Conservation (phyloP, 345 rosid genomes). For the Bretschneidera sinensis region DNA sequence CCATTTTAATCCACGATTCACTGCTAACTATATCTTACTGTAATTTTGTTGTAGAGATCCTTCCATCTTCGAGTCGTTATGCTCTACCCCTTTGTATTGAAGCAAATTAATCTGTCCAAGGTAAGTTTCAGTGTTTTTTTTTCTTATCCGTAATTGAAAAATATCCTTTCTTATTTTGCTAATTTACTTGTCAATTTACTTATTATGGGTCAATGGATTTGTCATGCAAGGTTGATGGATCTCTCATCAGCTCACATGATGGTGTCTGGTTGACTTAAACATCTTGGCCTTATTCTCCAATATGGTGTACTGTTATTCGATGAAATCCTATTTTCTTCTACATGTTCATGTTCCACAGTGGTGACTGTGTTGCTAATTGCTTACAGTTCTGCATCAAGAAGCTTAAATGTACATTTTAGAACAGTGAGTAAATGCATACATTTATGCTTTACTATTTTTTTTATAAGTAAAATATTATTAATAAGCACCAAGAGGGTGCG, state of each 20-base stretch:
- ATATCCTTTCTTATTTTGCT: neutral
- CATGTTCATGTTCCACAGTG: too few species aligned
- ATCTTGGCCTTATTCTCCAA: slow-evolving; percentile 1
- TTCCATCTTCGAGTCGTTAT: slow-evolving; percentile 35
- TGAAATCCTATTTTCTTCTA: neutral
- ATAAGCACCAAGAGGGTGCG: too few species aligned
- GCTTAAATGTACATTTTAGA: too few species aligned
- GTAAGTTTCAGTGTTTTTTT: slow-evolving; percentile 25
- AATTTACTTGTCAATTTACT: neutral
- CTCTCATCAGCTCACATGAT: slow-evolving; percentile 4
- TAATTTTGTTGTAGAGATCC: slow-evolving; percentile 27
- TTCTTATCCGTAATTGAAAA: neutral
- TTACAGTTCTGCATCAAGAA: too few species aligned
- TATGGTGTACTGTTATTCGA: neutral
- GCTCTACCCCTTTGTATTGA: slow-evolving; percentile 30
- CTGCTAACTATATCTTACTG: slow-evolving; percentile 5
- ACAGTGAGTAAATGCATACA: too few species aligned
- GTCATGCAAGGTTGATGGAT: slow-evolving; percentile 31
- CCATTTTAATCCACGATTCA: neutral
- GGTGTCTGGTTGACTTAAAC: slow-evolving; percentile 6
- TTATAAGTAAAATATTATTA: too few species aligned
- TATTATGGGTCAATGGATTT: slow-evolving; percentile 1
- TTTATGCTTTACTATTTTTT: too few species aligned
- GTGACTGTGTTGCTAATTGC: too few species aligned
- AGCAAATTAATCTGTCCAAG: slow-evolving; percentile 19